phyloP scores from a whole-genome alignment of 2,329 filamentous ascomycete genomes.

The Verticillium albo-atrum region DNA sequence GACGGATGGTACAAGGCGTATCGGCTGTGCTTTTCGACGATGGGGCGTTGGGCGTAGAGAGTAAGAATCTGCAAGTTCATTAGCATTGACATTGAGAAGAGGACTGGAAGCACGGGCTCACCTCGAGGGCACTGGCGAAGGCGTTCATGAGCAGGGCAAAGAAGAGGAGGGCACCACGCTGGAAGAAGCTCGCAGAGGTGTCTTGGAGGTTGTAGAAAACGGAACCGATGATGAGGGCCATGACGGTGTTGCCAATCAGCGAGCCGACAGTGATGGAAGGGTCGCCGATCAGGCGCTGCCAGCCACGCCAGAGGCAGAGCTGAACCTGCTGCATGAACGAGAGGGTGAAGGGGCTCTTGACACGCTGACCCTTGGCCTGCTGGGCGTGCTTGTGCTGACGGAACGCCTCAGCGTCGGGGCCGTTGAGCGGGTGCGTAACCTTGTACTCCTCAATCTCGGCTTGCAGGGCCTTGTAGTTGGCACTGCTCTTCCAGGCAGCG shows the following conservation, averaged over 20 bases:
- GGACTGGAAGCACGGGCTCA: too few species aligned
- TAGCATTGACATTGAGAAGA: too few species aligned
- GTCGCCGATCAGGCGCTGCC: constrained; percentile 71
- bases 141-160: constrained; percentile 85
- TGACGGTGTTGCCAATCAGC: constrained; percentile 66
- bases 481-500: constrained; percentile 51
- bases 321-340: constrained; percentile 71
- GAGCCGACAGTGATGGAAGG: constrained; percentile 67
- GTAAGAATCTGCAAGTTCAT: constrained; percentile 62
- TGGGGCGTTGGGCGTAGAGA: constrained; percentile 82
- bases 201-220: constrained; percentile 74
- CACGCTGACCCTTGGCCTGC: constrained; percentile 55
- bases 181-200: constrained; percentile 70
- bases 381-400: constrained; percentile 48
- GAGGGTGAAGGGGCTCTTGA: constrained; percentile 76
- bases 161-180: constrained; percentile 76
- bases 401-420: constrained; percentile 53
- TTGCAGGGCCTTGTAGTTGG: constrained; percentile 45
- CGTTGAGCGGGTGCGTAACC: constrained; percentile 44
- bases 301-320: constrained; percentile 79
- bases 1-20: constrained; percentile 90
- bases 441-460: constrained; percentile 54
- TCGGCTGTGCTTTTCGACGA: constrained; percentile 83
- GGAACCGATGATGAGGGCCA: constrained; percentile 73
- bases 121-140: constrained; percentile 73